phyloP scores from a whole-genome alignment of 164 flowering plant genomes.

The Stephania yunnanensis region DNA sequence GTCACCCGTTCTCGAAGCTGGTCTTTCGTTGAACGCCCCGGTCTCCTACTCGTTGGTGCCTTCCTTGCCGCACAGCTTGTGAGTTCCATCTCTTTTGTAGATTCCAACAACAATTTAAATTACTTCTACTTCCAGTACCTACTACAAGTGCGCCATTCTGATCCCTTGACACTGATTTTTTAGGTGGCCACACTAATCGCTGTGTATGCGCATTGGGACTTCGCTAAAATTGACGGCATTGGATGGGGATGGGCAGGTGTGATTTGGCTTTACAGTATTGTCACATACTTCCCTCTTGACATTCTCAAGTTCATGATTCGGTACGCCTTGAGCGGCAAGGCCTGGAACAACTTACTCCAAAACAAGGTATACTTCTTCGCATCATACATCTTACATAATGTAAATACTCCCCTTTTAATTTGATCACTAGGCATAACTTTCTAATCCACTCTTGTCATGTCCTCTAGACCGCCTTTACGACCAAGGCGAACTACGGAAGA shows the following conservation, averaged over 20 bases:
- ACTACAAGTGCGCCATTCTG: background rate
- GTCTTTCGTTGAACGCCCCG: conserved; percentile 29
- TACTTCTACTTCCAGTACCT: too few species aligned
- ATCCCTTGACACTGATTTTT: background rate
- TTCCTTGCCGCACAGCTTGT: conserved; percentile 24
- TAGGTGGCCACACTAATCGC: conserved; percentile 25
- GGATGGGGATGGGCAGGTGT: conserved; percentile 51
- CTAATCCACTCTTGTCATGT: background rate
- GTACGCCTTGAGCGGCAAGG: conserved; percentile 36
- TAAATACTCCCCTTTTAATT: background rate
- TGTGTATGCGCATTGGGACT: conserved; percentile 29
- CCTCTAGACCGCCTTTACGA: conserved; percentile 39
- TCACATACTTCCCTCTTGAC: conserved; percentile 36
- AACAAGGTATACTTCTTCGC: conserved; percentile 25
- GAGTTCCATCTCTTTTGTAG: background rate
- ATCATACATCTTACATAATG: background rate
- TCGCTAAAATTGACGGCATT: conserved; percentile 32
- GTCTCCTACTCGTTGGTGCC: conserved; percentile 20
- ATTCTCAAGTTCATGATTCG: conserved; percentile 32
- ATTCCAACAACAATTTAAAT: background rate
- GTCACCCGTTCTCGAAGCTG: conserved; percentile 28
- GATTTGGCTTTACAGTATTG: conserved; percentile 33
- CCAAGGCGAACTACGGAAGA: conserved; percentile 35
- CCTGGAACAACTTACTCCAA: conserved; percentile 34
- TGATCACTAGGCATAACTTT: background rate